Evolutionary conservation across 2,329 filamentous ascomycete genomes (phyloP).

Genomic region (Colletotrichum euphorbiae): DNA sequence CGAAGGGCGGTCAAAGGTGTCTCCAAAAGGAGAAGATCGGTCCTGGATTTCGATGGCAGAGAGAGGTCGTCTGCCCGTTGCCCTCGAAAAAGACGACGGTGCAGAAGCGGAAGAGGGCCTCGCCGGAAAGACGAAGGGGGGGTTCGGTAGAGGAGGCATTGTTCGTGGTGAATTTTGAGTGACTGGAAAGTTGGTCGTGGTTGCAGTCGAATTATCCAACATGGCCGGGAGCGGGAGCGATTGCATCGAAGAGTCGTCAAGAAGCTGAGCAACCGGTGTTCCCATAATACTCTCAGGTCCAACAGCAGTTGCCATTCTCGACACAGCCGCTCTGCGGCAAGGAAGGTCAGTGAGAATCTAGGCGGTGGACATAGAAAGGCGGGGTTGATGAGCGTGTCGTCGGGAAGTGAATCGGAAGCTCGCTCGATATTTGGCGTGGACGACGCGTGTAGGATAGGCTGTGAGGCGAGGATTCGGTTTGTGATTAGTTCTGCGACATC

Average conservation of each 20-base stretch:
- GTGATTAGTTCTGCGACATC: constrained; percentile 32
- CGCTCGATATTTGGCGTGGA: constrained; percentile 30
- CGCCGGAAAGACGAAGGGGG: constrained; percentile 73
- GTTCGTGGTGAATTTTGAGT: constrained; percentile 51
- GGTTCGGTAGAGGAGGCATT: constrained; percentile 66
- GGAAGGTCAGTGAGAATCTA: constrained; percentile 56
- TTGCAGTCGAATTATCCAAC: constrained; percentile 45
- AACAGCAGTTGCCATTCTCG: constrained; percentile 56
- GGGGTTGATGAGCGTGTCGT: constrained; percentile 40
- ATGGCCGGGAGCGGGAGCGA: constrained; percentile 46
- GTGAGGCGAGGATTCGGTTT: constrained; percentile 20
- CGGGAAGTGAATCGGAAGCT: constrained; percentile 10
- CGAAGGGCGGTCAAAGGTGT: constrained; percentile 44
- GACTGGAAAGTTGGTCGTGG: constrained; percentile 43
- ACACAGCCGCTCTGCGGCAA: constrained; percentile 62
- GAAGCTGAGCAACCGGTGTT: constrained; percentile 36
- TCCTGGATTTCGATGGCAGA: constrained; percentile 63
- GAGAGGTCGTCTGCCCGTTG: constrained; percentile 62
- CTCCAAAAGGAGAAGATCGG: constrained; percentile 45
- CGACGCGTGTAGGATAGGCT: constrained; percentile 18
- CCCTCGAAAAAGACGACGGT: constrained; percentile 60
- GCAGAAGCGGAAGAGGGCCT: constrained; percentile 60
- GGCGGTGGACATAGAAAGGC: constrained; percentile 53
- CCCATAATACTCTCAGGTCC: constrained; percentile 51
- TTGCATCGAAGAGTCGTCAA: constrained; percentile 41